Percentiles rank a stretch among this genome's conserved stretches.
These are phyloP conservation scores for Cardamine resedifolia DNA, from an alignment of 345 rosid genomes.

Conservation along the genomic window DNA sequence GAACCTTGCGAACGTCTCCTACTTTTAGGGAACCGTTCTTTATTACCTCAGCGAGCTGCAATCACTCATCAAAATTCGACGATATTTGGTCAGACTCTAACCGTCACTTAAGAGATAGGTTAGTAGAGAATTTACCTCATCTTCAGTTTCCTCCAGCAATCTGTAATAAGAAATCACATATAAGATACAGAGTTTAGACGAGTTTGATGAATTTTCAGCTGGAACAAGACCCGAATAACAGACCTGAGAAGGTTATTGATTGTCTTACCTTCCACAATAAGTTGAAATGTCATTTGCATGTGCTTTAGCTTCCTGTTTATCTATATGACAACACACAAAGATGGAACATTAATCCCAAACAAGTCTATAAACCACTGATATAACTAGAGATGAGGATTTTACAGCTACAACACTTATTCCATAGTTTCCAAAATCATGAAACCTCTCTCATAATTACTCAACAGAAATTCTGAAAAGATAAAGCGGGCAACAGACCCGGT, in stretches of 20 bases:
- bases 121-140: slow-evolving; percentile 55
- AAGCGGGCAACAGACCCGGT: not conserved
- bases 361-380: slow-evolving; percentile 2
- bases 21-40: slow-evolving; percentile 69
- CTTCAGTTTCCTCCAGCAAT: slow-evolving; percentile 92
- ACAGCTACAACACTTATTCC: slow-evolving; percentile 19
- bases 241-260: not conserved
- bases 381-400: slow-evolving; percentile 2
- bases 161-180: slow-evolving; percentile 36
- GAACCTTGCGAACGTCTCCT: slow-evolving; percentile 74
- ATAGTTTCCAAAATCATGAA: slow-evolving; percentile 10
- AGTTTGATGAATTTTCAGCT: not conserved
- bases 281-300: slow-evolving; percentile 82
- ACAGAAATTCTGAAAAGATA: slow-evolving; percentile 1
- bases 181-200: not conserved
- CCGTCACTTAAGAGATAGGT: slow-evolving; percentile 10
- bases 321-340: slow-evolving; percentile 49
- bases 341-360: slow-evolving; percentile 3
- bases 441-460: not conserved
- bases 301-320: slow-evolving; percentile 86
- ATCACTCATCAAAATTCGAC: slow-evolving; percentile 12
- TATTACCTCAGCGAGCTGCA: slow-evolving; percentile 70
- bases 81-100: not conserved
- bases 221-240: not conserved
- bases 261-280: slow-evolving; percentile 88